Evolutionary conservation across 2,329 filamentous ascomycete species (phyloP), one percentile per base, ranked within the genome.

Genomic region (Karstenula rhodostoma): DNA sequence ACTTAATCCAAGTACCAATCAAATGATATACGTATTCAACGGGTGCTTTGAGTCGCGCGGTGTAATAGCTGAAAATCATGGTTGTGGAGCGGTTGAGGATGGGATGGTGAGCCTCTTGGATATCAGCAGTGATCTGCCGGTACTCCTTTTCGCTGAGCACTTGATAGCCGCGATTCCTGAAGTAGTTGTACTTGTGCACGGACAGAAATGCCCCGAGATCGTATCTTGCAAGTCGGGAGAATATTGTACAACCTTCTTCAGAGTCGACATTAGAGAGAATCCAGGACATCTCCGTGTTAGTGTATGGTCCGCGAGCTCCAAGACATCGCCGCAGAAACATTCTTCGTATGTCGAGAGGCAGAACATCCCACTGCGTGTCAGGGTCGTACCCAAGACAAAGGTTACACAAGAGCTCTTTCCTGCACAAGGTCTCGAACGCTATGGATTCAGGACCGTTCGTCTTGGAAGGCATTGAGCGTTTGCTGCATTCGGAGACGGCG

Each of bases 291-390:
- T 82, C 75, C 3, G 65, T 71, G 13, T 78, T 77, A 0, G 79
- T 77, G n/a, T 84, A 70, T 23, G 71, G 67, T 48, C 75, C 78
- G 9, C 76, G 72, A 29, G 78, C 74, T 7, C 83, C 83, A 22
- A 81, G 68, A 59, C 81, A 84, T 57, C 83, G 78, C 50, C 76
- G 72, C 2, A 86, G 69, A 22, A 86, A 73, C 7, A 82, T 67
- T n/a, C 73, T 71, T 47, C 84, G 77, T 57, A 85, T 79, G 8
- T 79, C 74, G 17, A 77, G 67, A 3, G 84, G 82, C 12, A 86
- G 70, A 25, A 67, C 73, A 40, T 86, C 84, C 84, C 84, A 86
- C 32, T 84, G 76, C 10, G 77, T 78, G 56, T 86, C 83, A 50
- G 77, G 78, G 43, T 85, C 78, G 32, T 84, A 78, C 0, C 83